Evolutionary conservation across 352 stramenopile genomes (phyloP).

Genomic region (Pilasporangium apinafurcum): DNA sequence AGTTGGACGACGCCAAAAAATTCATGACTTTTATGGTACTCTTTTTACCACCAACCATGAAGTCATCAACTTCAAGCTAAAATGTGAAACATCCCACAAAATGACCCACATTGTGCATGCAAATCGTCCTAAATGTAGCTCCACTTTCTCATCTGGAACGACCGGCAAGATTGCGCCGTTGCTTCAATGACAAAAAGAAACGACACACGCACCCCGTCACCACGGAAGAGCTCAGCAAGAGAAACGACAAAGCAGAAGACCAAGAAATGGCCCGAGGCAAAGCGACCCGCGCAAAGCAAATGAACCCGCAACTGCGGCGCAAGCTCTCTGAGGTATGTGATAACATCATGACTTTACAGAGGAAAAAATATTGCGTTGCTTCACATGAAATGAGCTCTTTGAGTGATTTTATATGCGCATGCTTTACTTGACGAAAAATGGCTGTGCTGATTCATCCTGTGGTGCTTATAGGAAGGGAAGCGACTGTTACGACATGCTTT

Average conservation of each 20-base stretch:
- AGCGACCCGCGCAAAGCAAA: slow-evolving; percentile 5
- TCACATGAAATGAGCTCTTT: no score
- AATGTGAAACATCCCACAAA: no score
- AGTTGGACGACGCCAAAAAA: no score
- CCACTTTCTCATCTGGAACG: not conserved
- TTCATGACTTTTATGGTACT: no score
- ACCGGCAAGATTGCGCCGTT: not conserved
- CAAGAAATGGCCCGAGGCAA: slow-evolving; percentile 1
- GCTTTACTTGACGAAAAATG: not conserved
- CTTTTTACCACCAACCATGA: no score
- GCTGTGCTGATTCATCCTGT: not conserved
- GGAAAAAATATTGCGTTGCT: no score
- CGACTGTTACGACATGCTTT: slow-evolving; percentile 44
- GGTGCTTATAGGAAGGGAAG: slow-evolving; percentile 30
- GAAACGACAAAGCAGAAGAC: not conserved
- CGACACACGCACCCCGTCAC: not conserved
- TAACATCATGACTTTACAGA: not conserved
- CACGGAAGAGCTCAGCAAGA: not conserved
- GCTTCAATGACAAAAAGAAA: slow-evolving; percentile 1
- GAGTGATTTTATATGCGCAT: not conserved
- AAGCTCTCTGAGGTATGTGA: slow-evolving; percentile 18
- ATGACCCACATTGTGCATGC: no score
- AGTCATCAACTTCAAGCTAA: no score
- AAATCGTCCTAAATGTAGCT: not conserved
- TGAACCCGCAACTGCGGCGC: slow-evolving; percentile 19